Percentiles rank a stretch among this genome's conserved stretches.
These are phyloP conservation scores for Amyloporia xantha DNA, from an alignment of 768 basidiomycete species.

Conservation along the genomic window DNA sequence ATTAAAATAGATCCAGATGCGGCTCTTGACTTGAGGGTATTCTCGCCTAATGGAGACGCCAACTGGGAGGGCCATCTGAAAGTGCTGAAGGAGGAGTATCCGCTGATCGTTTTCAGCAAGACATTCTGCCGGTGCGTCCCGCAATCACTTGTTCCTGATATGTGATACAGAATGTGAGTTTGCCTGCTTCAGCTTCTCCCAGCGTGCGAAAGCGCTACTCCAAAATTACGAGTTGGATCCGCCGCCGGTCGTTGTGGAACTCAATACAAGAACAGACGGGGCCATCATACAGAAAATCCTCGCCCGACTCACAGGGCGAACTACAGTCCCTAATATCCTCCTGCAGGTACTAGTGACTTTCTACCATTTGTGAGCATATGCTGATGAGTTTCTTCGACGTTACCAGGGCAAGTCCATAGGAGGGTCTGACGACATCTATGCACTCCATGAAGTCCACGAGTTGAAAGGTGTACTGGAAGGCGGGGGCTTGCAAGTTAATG, in stretches of 20 bases:
- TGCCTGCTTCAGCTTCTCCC: slow-evolving; percentile 50
- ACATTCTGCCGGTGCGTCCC: slow-evolving; percentile 72
- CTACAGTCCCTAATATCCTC: slow-evolving; percentile 74
- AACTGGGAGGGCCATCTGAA: slow-evolving; percentile 40
- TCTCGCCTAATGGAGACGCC: slow-evolving; percentile 40
- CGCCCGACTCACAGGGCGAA: slow-evolving; percentile 54
- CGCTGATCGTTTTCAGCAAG: slow-evolving; percentile 80
- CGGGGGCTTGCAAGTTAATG: slow-evolving; percentile 35
- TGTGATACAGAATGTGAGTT: no score
- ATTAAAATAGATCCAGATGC: slow-evolving; percentile 39
- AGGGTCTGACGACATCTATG: slow-evolving; percentile 55
- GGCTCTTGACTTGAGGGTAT: slow-evolving; percentile 46
- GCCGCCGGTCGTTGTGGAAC: slow-evolving; percentile 63
- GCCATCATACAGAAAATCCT: slow-evolving; percentile 59
- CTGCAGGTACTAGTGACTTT: slow-evolving; percentile 39
- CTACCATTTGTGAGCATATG: no score
- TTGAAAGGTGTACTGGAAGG: slow-evolving; percentile 41
- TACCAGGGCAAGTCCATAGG: slow-evolving; percentile 24
- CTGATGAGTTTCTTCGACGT: not conserved
- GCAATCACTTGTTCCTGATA: no score
- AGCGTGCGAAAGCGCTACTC: slow-evolving; percentile 56
- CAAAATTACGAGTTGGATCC: slow-evolving; percentile 54
- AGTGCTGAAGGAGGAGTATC: slow-evolving; percentile 42
- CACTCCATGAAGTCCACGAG: slow-evolving; percentile 41
- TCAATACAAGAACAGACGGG: slow-evolving; percentile 59